Evolutionary conservation across 805 yeast species (phyloP), one percentile per base, ranked within the genome.

Genomic region (Priceomyces fermenticarens): DNA sequence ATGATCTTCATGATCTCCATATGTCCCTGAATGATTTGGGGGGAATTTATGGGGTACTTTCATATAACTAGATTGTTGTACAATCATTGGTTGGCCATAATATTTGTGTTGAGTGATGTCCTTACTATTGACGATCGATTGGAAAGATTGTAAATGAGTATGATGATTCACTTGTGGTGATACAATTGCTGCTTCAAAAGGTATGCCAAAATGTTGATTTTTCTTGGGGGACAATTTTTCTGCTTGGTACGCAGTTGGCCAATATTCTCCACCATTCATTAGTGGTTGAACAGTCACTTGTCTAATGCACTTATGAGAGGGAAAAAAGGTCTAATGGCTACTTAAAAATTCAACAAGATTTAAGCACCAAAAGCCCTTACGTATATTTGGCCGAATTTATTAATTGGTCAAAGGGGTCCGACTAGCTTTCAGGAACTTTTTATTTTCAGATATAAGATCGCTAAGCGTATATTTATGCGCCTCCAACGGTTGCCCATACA

Each of bases 1-100:
- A 26, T 40, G 11, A 32, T 39, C 33, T 14, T 35, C 29, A 31
- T 32, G 38, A 36, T 41, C 17, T 32, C 32, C 33, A 34, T 34
- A 35, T 35, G 39, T 23, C 13, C 38, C 32, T 27, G 26, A 27
- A 30, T 15, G 23, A 8, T 20, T 20, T 20, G 25, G 8, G 25
- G 25, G 25, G 25, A 34, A n/a, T 15, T 34, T 33, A 30, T 38
- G 27, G 4, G 40, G 41, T 26, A 32, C 40, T 43, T 38, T 55
- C 42, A 43, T 41, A 44, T 49, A 47, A 28, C 49, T 50, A 26
- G 57, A 56, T 40, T 52, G 60, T 42, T 56, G 62, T 16, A 57
- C 49, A 10, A 56, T 52, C 51, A 56, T 46, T 10, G 61, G 54
- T 31, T 48, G 42, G 7, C 54, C 36, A 44, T 56, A 57, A 44